Evolutionary conservation across 1,139 yeast genomes (phyloP).

Genomic region (Suhomyces ambrosiae): DNA sequence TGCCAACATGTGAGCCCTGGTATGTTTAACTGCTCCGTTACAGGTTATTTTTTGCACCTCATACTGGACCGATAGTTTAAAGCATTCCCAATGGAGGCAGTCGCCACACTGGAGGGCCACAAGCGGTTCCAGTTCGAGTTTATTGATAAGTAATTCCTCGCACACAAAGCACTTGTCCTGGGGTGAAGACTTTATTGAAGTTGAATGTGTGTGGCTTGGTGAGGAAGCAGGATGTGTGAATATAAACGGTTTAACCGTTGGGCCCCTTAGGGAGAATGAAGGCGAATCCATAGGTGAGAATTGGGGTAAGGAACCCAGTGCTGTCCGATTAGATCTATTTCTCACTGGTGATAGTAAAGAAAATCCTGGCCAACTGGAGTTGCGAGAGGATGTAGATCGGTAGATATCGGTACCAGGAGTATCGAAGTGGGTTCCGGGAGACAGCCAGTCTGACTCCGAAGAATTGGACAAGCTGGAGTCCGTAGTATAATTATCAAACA

Average conservation of each 20-base stretch:
- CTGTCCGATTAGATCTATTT: slow-evolving; percentile 3
- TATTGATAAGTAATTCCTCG: slow-evolving; percentile 35
- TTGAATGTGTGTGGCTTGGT: not conserved
- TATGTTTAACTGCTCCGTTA: not conserved
- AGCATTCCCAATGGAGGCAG: slow-evolving; percentile 42
- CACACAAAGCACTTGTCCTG: slow-evolving; percentile 38
- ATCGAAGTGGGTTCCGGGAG: slow-evolving; percentile 1
- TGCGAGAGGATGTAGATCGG: too few relatives aligned
- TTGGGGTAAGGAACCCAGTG: too few relatives aligned
- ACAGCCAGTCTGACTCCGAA: too few relatives aligned
- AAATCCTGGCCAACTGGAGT: slow-evolving; percentile 1
- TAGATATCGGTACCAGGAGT: too few relatives aligned
- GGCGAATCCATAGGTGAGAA: too few relatives aligned
- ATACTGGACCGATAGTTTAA: slow-evolving; percentile 23
- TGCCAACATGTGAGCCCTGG: slow-evolving; percentile 1
- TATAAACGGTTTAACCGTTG: slow-evolving; percentile 30
- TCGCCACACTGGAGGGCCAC: slow-evolving; percentile 43
- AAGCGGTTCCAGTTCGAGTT: slow-evolving; percentile 36
- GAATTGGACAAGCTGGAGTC: too few relatives aligned
- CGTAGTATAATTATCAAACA: too few relatives aligned
- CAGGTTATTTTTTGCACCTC: slow-evolving; percentile 11
- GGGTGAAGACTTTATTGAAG: slow-evolving; percentile 4
- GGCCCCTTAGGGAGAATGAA: slow-evolving; percentile 20
- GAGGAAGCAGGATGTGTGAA: slow-evolving; percentile 20
- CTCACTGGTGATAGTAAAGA: slow-evolving; percentile 4